Base-by-base conservation (phyloP, 2,329 filamentous ascomycete genomes). In the Exophiala oligosperma region DNA sequence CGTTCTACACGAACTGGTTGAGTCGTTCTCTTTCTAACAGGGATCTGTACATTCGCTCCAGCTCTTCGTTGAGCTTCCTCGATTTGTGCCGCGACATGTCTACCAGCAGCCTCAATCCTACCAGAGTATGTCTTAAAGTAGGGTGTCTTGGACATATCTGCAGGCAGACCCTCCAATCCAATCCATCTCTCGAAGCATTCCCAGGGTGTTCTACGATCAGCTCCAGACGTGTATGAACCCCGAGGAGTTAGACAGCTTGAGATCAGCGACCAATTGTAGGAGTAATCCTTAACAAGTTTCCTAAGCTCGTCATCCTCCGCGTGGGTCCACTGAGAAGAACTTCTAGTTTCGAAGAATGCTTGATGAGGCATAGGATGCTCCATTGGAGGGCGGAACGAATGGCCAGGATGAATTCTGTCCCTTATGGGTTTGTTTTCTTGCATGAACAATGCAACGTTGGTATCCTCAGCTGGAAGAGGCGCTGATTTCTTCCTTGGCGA, bases 151-250 rank as follows among this genome's bases (percentile, higher is more conserved):
- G 89, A 87, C 88, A 97, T 95, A 64, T 99, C 94, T 9, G 88
- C 85, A 3, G 94, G 93, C 38, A 97, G 79, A 1, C 92, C 92
- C 75, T 97, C 94, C 11, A 97, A 78, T 66, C 90, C 87, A 54
- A 97, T 89, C 93, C 93, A 99, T 44, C 94, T 85, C 74, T 99
- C 94, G 68, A 99, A 99, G 71, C 94, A 99, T 76, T 99, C 94
- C 94, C 94, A 99, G 0, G 93, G 92, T 2, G 93, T 97, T 49
- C 94, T 85, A 61, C 94, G 84, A 71, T 97, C 93, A 9, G 91
- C 86, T 1, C 91, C 91, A 21, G 92, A 93, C n/a, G 86, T 83
- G 69, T 91, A 95, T 12, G 86, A 72, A 0, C 91, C 95, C 52
- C 85, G 85, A 14, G 88, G 82, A 1, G 85, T 82, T 53, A 97